phyloP scores from a whole-genome alignment of 805 yeast genomes.

The Schwanniomyces polymorphus region DNA sequence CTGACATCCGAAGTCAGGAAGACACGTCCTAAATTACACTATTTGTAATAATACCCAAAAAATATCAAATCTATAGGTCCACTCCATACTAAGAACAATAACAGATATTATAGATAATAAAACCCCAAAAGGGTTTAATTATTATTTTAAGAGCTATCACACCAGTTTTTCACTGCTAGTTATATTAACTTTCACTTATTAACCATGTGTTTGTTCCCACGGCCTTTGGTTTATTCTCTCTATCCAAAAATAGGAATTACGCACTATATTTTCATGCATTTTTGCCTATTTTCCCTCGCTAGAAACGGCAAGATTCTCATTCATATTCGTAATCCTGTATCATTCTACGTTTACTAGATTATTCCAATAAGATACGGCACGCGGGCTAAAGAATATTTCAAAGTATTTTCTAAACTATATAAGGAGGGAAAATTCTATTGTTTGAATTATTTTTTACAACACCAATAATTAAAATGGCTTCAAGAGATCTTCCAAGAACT shows the following conservation, averaged over 20 bases:
- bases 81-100: no score
- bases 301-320: not conserved
- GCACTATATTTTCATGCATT: not conserved
- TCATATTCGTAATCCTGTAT: not conserved
- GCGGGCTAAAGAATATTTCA: not conserved
- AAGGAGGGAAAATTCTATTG: not conserved
- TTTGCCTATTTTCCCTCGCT: not conserved
- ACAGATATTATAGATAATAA: no score
- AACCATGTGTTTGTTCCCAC: not conserved
- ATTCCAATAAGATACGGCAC: not conserved
- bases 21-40: no score
- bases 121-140: no score
- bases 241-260: not conserved
- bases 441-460: not conserved
- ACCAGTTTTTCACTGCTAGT: no score
- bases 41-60: no score
- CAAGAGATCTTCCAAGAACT: constrained; percentile 54
- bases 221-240: not conserved
- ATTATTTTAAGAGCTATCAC: no score
- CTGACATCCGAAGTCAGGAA: no score
- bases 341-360: not conserved
- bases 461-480: constrained; percentile 15
- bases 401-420: not conserved
- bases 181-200: no score
- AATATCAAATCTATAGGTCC: no score